phyloP scores from a whole-genome alignment of 768 basidiomycete genomes.

The Suillus fuscotomentosus region DNA sequence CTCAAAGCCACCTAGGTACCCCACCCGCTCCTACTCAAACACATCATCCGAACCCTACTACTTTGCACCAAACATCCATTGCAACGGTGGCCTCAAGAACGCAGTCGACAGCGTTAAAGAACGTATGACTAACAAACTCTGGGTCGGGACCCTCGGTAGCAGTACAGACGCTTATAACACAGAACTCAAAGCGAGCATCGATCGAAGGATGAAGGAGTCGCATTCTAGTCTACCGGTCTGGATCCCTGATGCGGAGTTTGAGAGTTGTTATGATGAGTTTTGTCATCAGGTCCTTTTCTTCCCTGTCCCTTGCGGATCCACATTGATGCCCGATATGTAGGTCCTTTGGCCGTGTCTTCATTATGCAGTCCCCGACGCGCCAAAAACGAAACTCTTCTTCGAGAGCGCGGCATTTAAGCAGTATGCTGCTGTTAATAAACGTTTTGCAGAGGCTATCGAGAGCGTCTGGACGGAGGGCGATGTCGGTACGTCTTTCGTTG shows the following conservation, averaged over 20 bases:
- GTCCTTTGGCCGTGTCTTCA: slow-evolving; percentile 89
- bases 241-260: slow-evolving; percentile 80
- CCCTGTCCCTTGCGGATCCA: slow-evolving; percentile 15
- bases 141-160: slow-evolving; percentile 75
- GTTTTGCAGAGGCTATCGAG: slow-evolving; percentile 84
- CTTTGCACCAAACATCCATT: slow-evolving; percentile 62
- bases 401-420: slow-evolving; percentile 80
- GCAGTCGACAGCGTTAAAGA: slow-evolving; percentile 68
- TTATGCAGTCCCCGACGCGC: slow-evolving; percentile 84
- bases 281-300: slow-evolving; percentile 63
- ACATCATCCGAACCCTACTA: slow-evolving; percentile 37
- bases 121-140: slow-evolving; percentile 49
- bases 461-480: slow-evolving; percentile 85
- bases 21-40: slow-evolving; percentile 29
- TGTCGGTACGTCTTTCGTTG: slow-evolving; percentile 45
- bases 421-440: slow-evolving; percentile 87
- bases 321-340: slow-evolving; percentile 13
- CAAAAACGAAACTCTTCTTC: slow-evolving; percentile 79
- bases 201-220: slow-evolving; percentile 44
- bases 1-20: slow-evolving; percentile 30
- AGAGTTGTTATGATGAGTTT: slow-evolving; percentile 80
- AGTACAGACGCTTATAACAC: slow-evolving; percentile 63
- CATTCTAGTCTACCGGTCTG: slow-evolving; percentile 59
- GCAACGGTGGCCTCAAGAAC: slow-evolving; percentile 84
- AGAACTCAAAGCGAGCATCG: slow-evolving; percentile 55